phyloP scores from a whole-genome alignment of 129 eudicot species.

The Chrysanthemum lavandulifolium region DNA sequence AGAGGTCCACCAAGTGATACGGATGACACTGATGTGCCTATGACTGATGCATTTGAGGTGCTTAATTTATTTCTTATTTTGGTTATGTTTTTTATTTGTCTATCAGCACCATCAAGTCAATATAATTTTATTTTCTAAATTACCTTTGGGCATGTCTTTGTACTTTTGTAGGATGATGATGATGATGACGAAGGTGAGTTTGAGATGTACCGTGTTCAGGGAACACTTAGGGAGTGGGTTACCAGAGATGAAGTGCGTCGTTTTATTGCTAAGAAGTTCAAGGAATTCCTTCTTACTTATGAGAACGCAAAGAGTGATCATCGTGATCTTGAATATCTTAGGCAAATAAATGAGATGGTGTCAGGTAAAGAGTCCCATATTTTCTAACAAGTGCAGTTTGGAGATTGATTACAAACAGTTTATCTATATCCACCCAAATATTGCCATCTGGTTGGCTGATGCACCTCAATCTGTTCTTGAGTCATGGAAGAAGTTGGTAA shows the following conservation, averaged over 20 bases:
- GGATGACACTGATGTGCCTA: conserved; percentile 46
- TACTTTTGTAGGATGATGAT: conserved; percentile 48
- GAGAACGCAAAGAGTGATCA: conserved; percentile 59
- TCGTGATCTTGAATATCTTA: conserved; percentile 58
- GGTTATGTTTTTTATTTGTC: background rate
- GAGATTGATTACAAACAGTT: conserved; percentile 97
- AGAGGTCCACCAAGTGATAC: conserved; percentile 48
- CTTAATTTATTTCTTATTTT: conserved; percentile 19
- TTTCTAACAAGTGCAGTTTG: conserved; percentile 77
- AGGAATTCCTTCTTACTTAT: conserved; percentile 72
- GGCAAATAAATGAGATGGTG: conserved; percentile 95
- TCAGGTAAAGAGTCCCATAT: conserved; percentile 49
- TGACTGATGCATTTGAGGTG: conserved; percentile 84
- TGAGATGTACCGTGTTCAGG: conserved; percentile 96
- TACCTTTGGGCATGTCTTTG: background rate
- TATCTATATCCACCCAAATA: conserved; percentile 80
- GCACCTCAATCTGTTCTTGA: conserved; percentile 99
- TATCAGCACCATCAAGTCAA: background rate
- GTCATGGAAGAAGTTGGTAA: conserved; percentile 99
- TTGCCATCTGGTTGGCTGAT: conserved; percentile 98
- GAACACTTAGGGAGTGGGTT: conserved; percentile 98
- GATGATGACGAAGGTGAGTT: conserved; percentile 83
- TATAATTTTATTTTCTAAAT: conserved; percentile 9
- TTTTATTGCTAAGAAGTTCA: conserved; percentile 87
- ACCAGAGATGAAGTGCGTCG: conserved; percentile 99